Base-by-base conservation (phyloP, 31 red algal species). In the Odonthalia washingtoniensis region DNA sequence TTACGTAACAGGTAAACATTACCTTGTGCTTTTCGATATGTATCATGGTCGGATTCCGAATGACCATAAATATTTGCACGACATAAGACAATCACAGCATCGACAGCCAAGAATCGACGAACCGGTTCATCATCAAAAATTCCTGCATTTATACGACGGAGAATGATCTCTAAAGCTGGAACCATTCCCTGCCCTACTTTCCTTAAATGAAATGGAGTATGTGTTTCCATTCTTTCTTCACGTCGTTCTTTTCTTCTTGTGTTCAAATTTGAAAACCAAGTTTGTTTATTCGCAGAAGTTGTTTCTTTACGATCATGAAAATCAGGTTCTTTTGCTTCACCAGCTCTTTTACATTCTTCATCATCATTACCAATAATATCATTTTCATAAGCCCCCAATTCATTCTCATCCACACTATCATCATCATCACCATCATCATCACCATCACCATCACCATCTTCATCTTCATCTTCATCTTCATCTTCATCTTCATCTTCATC, bases 151-250 rank as follows among this genome's bases (percentile, higher is more conserved):
- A 95, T 72, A 46, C 93, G 81, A 40, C 93, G 87, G 16, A 90
- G 65, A 36, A 90, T 86, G 1, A 91, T 88, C 72, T 90, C 93
- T 67, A 90, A 33, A 0, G 87, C 87, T 6, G 93, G 80, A 6
- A 95, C 89, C 77, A 84, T 86, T 18, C 93, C 93, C 9, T 86
- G 72, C 27, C 93, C 87, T 9, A 91, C 65, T 49, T 80, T 70
- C 24, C 93, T 61, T 37, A 95, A 84, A 69, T 95, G 91, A 66
- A 95, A 95, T 3, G 93, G 93, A 9, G 93, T 88, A 24, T 84
- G 46, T 2, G 65, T 21, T 9, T 87, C 70, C 36, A 87, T 78
- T 46, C 76, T 65, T 38, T 66, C 65, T 37, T 66, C 85, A 40
- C 82, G 44, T 40, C 83, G 42, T 72, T 93, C 77, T 36, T 83